Evolutionary conservation across 2,329 filamentous ascomycete genomes (phyloP), one percentile per base, ranked within the genome.

Genomic region (Cordyceps pruinosa): DNA sequence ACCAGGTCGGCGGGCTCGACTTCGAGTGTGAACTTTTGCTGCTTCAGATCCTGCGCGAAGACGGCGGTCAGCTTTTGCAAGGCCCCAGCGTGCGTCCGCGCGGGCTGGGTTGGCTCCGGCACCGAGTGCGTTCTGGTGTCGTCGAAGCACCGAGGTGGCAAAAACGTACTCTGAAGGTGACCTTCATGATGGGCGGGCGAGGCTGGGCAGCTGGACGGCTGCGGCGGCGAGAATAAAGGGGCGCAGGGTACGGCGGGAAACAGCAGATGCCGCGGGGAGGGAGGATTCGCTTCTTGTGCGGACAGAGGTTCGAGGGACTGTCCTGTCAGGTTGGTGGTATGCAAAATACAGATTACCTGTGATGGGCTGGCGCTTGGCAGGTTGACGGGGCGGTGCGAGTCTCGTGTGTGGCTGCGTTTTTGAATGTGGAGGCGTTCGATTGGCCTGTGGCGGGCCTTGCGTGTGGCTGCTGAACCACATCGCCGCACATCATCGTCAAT

Each of bases 21-120:
- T 66, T 97, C 93, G 79, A 99, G 88, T 69, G 87, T 86, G 77
- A 99, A 99, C 80, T 97, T 97, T 74, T 97, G 89, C 76, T 97
- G 94, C 81, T 97, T 97, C 69, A 99, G 83, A 79, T 99, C 94
- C 92, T 97, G 66, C 34, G 44, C 41, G 23, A n/a, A 34, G 23
- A 46, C 25, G 15, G 25, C 45, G 46, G 41, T 34, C 37, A 57
- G 54, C 46, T 50, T 57, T 41, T 23, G 44, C 13, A 6, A 26
- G 13, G 15, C 23, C 3, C 26, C 37, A 39, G 28, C n/a, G 10
- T 23, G 25, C 23, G 17, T 25, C 23, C 7, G 12, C 42, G 19
- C n/a, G n/a, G n/a, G 23, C 49, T 5, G 32, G 42, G 21, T 5
- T 7, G 21, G 23, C 23, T 21, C 8, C 12, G 23, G 25, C 28